Base-by-base conservation (phyloP, 169 alveolate genomes). In the Plasmodium fragile region DNA sequence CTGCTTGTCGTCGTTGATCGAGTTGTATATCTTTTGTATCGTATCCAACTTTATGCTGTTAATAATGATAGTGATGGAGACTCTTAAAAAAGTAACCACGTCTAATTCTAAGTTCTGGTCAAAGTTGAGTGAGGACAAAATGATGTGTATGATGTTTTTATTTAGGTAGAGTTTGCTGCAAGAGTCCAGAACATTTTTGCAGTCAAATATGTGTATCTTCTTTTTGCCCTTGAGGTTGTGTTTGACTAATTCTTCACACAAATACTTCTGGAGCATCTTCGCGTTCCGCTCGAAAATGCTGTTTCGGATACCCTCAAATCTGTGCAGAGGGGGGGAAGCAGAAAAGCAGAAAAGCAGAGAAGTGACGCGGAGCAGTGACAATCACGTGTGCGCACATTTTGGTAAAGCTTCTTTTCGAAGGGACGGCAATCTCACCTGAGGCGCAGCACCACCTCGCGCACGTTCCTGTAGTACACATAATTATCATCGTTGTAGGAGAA, bases 171-270 rank as follows among this genome's bases (percentile, higher is more conserved):
- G 22, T 55, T 80, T 90, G 45, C 69, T 90, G 82, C 94, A 90
- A 18, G 43, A 45, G 80, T 90, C 94, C 69, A 90, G 75, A n/a
- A 90, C 83, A 53, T 80, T 65, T 69, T 90, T 90, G 41, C 89
- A 90, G 55, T 90, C 92, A 53, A 78, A 90, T 80, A 90, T 90
- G 73, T 90, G 94, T 16, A 90, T 80, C 65, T 90, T 90, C 25
- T 80, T 90, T 69, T 90, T 78, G 16, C 82, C 82, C 70, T 90
- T 79, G 39, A 80, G 75, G 59, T 80, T 80, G 22, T 90, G 30
- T 18, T 90, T 81, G 81, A 90, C 36, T 80, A 90, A 39, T 36
- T 90, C 69, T 69, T 90, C 92, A 30, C 94, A 90, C 59, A 90
- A 52, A 36, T 90, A 90, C 36, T 53, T 80, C 36, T 80, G 94